Conservation (phyloP, 2,329 filamentous ascomycete species). For the Beauveria pseudobassiana region DNA sequence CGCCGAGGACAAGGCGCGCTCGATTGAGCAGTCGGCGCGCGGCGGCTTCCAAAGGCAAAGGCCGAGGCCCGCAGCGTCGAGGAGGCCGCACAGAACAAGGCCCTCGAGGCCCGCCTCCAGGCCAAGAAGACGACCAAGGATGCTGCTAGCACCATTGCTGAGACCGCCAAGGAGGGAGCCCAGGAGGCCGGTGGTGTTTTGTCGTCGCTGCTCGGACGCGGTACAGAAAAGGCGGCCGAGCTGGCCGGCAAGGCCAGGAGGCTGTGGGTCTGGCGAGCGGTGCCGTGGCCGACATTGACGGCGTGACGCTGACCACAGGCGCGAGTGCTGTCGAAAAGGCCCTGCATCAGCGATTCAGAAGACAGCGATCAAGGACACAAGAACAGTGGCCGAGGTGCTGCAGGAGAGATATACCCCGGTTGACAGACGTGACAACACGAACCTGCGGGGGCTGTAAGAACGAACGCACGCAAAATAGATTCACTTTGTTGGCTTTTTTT, state of each 20-base stretch:
- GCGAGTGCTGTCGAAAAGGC: constrained; percentile 39
- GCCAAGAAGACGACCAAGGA: constrained; percentile 18
- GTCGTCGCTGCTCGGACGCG: constrained; percentile 31
- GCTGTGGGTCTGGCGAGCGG: constrained; percentile 29
- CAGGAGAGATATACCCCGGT: constrained; percentile 47
- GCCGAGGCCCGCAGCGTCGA: constrained; percentile 21
- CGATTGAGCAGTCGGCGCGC: constrained; percentile 28
- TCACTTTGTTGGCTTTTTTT: constrained; percentile 5
- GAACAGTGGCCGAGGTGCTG: constrained; percentile 46
- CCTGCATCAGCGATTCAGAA: constrained; percentile 45
- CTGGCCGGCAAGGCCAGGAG: constrained; percentile 28
- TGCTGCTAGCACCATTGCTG: constrained; percentile 17
- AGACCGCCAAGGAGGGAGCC: constrained; percentile 23
- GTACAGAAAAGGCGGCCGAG: constrained; percentile 34
- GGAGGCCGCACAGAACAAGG: constrained; percentile 20
- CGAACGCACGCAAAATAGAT: background rate
- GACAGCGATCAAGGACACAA: constrained; percentile 30
- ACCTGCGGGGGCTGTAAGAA: constrained; percentile 32
- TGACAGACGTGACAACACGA: constrained; percentile 36
- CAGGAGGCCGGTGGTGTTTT: constrained; percentile 30
- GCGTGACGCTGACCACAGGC: constrained; percentile 18
- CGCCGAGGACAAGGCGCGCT: constrained; percentile 24
- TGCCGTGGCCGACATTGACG: constrained; percentile 21
- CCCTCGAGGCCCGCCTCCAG: constrained; percentile 20
- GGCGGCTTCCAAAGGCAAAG: constrained; percentile 26